phyloP scores from a whole-genome alignment of 2,329 filamentous ascomycete genomes.

The Sclerotinia borealis region DNA sequence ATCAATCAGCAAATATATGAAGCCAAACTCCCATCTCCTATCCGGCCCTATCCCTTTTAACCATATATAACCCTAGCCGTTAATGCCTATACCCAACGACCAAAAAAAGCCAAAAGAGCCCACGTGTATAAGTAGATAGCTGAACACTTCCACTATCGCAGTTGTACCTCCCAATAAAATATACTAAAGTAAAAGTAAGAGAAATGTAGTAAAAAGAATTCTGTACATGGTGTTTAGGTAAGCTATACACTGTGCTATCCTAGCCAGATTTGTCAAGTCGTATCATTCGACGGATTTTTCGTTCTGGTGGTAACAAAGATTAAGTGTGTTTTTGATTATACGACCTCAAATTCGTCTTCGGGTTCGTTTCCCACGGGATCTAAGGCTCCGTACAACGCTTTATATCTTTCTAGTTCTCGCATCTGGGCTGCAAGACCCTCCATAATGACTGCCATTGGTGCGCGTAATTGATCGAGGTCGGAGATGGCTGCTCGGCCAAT shows the following conservation, averaged over 20 bases:
- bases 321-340: neutral
- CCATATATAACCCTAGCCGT: slow-evolving; percentile 10
- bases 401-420: slow-evolving; percentile 57
- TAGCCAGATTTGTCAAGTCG: neutral
- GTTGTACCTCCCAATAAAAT: slow-evolving; percentile 3
- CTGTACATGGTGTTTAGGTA: slow-evolving; percentile 4
- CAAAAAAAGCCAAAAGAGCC: slow-evolving; percentile 3
- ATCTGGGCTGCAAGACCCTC: slow-evolving; percentile 54
- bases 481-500: slow-evolving; percentile 57
- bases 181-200: slow-evolving; percentile 5
- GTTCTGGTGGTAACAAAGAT: neutral
- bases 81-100: slow-evolving; percentile 5
- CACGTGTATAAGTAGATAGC: neutral
- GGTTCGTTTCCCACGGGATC: neutral
- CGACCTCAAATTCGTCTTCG: slow-evolving; percentile 5
- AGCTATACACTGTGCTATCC: slow-evolving; percentile 1
- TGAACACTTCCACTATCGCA: neutral
- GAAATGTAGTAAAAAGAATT: slow-evolving; percentile 5
- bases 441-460: slow-evolving; percentile 70
- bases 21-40: slow-evolving; percentile 5
- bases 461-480: slow-evolving; percentile 65
- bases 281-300: neutral
- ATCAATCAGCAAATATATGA: neutral
- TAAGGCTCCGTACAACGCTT: slow-evolving; percentile 28
- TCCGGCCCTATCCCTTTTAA: slow-evolving; percentile 2